Evolutionary conservation across 257 asterid species (phyloP), one percentile per base, ranked within the genome.

Genomic region (Jasminum sambac): DNA sequence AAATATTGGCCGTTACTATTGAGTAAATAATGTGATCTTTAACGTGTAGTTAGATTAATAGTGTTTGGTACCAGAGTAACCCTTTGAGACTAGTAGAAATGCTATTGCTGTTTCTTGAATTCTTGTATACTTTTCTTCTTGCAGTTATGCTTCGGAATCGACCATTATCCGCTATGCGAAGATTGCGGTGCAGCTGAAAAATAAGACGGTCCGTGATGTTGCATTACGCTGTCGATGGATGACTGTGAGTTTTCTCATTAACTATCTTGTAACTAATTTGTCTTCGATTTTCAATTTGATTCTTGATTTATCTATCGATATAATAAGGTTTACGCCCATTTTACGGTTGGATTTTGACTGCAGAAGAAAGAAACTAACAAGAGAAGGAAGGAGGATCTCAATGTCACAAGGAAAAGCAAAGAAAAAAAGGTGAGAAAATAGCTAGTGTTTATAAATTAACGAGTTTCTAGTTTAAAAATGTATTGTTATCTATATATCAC

Each of bases 171-270:
- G 95, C 25, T 94, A 94, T 74, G 96, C 99, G 1, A 94, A 91
- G 85, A 94, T 94, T 71, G 96, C 99, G 11, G 82, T 89, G 80
- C 81, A 67, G 72, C 79, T 94, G 30, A 84, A 85, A 61, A 87
- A 80, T 72, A 94, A 94, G 85, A 91, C 96, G 6, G 96, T 94
- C 5, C 89, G 99, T 1, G 99, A 94, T 73, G 99, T 94, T 76
- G 99, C 99, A 52, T 71, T 94, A 74, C 96, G 99, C 50, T 94
- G 90, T 86, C 84, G 87, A 85, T 94, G 99, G 99, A 91, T 92
- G 95, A 81, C 86, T 57, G 99, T 94, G 75, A 78, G 92, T 81
- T 69, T 61, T 71, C 62, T 68, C 61, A 25, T 24, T 50, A n/a
- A 40, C 44, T n/a, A n/a, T n/a, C 11, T 60, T 9, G 62, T 79